Base-by-base conservation (phyloP, 1,284 basidiomycete genomes). In the Ganoderma lingzhi region DNA sequence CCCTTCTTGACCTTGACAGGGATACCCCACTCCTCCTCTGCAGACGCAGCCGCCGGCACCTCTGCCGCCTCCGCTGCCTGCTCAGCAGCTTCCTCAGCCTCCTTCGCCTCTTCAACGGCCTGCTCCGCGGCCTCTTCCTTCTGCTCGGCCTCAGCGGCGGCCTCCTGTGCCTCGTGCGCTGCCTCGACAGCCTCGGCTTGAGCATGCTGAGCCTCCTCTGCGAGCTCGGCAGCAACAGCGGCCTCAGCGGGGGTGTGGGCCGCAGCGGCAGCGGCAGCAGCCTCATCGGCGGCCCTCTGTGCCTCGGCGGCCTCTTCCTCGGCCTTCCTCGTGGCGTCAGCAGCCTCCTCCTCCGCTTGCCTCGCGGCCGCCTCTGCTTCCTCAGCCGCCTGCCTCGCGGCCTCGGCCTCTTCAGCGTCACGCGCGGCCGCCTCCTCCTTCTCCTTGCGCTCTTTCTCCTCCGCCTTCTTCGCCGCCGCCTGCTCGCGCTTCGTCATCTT, bases 301-400 rank as follows among this genome's bases (percentile, higher is more conserved):
- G 39, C 39, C 37, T 41, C 23, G 10, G 17, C 39, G 8, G 39
- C 59, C n/a, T 41, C 66, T 28, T 68, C 51, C n/a, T 55, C 62
- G 1, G 66, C 70, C 62, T 63, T 65, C 28, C 15, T 30, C 42
- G 70, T 55, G 41, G 39, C 59, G 32, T 76, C 73, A 39, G 60
- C 60, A 41, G 58, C 64, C 68, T 67, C 65, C 51, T 67, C 51
- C 9, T 37, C 60, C 15, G 63, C 70, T 9, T 48, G 58, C 39
- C 68, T 69, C 42, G 53, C 55, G 1, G 56, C 42, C 55, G 59
- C 66, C 32, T 56, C 62, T 10, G 66, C 66, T 8, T 67, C 62
- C n/a, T 69, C 64, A 9, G 70, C 73, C 5, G 75, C 73, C 58
- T 86, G 85, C 65, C 87, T 75, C 1, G 83, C 84, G 23, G 82